A percentile compares a stretch with the other conserved stretches of the same genome.
phyloP scores from a whole-genome alignment of 2,329 filamentous ascomycete species.

The Macrophomina pseudophaseolina region DNA sequence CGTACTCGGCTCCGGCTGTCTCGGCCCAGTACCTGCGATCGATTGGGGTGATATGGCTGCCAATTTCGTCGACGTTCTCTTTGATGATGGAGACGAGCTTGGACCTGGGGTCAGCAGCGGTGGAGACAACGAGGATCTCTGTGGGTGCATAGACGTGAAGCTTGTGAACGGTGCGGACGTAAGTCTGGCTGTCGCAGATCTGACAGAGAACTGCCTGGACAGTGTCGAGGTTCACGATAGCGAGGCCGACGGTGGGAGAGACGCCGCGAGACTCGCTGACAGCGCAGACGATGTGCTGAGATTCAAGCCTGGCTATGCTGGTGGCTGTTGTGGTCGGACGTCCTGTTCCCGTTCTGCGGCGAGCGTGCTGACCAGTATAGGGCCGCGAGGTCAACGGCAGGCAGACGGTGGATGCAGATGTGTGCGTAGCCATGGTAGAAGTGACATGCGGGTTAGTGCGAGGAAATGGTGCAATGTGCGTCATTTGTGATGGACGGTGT shows the following conservation, averaged over 20 bases:
- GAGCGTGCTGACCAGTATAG: conserved; percentile 35
- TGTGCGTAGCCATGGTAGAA: conserved; percentile 38
- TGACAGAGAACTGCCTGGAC: conserved; percentile 86
- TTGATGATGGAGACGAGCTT: conserved; percentile 76
- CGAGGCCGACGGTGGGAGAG: conserved; percentile 80
- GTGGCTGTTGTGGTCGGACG: conserved; percentile 62
- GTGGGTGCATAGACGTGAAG: conserved; percentile 80
- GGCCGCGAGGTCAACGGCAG: conserved; percentile 41
- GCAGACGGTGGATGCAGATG: conserved; percentile 41
- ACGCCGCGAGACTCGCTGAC: conserved; percentile 87
- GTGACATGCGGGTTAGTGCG: conserved; percentile 25
- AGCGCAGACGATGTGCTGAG: conserved; percentile 83
- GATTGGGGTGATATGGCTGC: conserved; percentile 62
- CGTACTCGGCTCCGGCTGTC: conserved; percentile 73
- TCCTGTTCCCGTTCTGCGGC: conserved; percentile 50
- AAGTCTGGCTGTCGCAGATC: conserved; percentile 92
- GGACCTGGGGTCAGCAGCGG: conserved; percentile 72
- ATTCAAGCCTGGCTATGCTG: conserved; percentile 60
- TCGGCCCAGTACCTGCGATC: conserved; percentile 88
- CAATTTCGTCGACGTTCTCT: conserved; percentile 69
- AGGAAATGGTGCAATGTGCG: neutral
- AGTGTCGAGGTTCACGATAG: conserved; percentile 85
- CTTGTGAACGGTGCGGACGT: conserved; percentile 86
- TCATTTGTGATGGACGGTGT: too few species aligned
- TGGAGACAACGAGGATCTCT: conserved; percentile 77